Evolutionary conservation across 768 basidiomycete genomes (phyloP).

Genomic region (Tylopilus balloui): DNA sequence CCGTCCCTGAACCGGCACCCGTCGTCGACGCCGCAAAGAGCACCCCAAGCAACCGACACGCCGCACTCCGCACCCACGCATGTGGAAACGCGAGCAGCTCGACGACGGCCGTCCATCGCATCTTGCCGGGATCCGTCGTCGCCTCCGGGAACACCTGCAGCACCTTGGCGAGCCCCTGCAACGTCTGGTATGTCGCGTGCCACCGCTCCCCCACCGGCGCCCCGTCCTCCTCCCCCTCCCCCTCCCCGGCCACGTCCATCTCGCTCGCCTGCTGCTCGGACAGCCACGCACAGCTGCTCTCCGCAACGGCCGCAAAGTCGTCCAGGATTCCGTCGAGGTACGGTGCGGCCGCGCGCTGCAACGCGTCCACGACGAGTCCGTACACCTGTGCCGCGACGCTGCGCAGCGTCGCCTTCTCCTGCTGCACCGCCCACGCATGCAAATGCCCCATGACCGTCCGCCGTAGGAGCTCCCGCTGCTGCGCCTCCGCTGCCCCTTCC

Average conservation of each 20-base stretch:
- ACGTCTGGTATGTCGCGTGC: conserved; percentile 78
- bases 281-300: conserved; percentile 7
- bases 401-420: conserved; percentile 53
- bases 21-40: conserved; percentile 56
- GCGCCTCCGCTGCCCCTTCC: conserved; percentile 47
- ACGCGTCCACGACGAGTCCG: conserved; percentile 71
- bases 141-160: conserved; percentile 53
- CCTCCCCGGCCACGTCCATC: conserved; percentile 43
- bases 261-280: conserved; percentile 27
- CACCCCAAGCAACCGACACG: conserved; percentile 70
- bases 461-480: conserved; percentile 47
- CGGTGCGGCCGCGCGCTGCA: conserved; percentile 43
- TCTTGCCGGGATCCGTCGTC: conserved; percentile 39
- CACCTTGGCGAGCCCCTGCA: conserved; percentile 63
- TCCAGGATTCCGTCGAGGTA: conserved; percentile 49
- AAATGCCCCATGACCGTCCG: conserved; percentile 62
- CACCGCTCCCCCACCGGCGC: no score
- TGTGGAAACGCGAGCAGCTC: conserved; percentile 82
- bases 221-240: conserved; percentile 49
- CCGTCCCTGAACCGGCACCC: conserved; percentile 29
- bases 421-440: conserved; percentile 73
- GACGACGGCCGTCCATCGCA: conserved; percentile 62
- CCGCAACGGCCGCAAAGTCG: conserved; percentile 43
- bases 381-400: conserved; percentile 80
- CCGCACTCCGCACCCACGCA: conserved; percentile 85